Evolutionary conservation across 2,329 filamentous ascomycete species (phyloP).

Genomic region (Neopestalotiopsis clavispora): DNA sequence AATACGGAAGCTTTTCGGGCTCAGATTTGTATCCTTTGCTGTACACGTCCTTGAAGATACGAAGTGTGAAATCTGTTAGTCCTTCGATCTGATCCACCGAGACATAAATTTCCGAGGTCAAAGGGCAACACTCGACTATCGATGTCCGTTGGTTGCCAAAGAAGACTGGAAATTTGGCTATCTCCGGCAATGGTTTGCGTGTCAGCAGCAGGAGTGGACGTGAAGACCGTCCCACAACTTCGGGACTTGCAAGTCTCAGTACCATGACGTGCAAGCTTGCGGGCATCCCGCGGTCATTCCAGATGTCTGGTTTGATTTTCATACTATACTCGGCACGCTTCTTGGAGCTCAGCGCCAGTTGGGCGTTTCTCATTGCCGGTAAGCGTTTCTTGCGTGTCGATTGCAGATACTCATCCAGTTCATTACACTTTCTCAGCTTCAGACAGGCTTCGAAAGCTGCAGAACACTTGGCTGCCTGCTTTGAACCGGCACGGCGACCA

Average conservation of each 20-base stretch:
- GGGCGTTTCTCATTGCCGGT: conserved; percentile 85
- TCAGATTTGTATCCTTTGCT: conserved; percentile 80
- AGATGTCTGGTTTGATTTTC: conserved; percentile 78
- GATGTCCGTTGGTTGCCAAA: conserved; percentile 69
- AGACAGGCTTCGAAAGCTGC: conserved; percentile 87
- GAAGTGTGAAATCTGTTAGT: conserved; percentile 75
- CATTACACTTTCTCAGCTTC: conserved; percentile 66
- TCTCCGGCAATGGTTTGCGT: conserved; percentile 62
- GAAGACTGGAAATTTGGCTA: conserved; percentile 75
- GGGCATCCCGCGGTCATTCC: conserved; percentile 59
- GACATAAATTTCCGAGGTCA: conserved; percentile 49
- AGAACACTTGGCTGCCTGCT: conserved; percentile 82
- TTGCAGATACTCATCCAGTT: conserved; percentile 75
- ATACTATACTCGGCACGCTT: conserved; percentile 77
- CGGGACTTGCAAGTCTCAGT: conserved; percentile 61
- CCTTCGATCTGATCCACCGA: conserved; percentile 49
- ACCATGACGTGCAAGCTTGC: conserved; percentile 63
- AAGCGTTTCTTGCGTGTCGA: conserved; percentile 74
- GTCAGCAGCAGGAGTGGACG: conserved; percentile 75
- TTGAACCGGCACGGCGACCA: conserved; percentile 69
- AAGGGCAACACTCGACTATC: conserved; percentile 53
- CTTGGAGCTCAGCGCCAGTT: conserved; percentile 79
- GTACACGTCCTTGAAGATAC: conserved; percentile 83
- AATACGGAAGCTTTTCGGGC: conserved; percentile 75
- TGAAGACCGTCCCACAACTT: conserved; percentile 62